Percentiles rank a stretch among this genome's conserved stretches.
Evolutionary conservation across 495 filamentous ascomycete species (phyloP).

Genomic region (Penicillium canariense): DNA sequence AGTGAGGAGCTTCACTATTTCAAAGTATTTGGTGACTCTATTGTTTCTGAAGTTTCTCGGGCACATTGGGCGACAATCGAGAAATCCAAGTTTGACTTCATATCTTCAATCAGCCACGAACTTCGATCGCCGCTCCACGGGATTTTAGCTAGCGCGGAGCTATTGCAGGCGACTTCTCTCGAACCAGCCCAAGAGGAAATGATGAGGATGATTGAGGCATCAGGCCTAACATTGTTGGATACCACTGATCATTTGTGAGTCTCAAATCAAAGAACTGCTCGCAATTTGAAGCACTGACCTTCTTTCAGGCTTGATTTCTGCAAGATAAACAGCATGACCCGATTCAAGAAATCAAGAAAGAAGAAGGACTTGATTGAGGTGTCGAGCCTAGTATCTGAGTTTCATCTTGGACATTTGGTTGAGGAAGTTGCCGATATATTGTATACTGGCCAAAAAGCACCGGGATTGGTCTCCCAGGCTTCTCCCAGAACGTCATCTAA

Average conservation of each 20-base stretch:
- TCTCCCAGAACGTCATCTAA: neutral
- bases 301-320: constrained; percentile 49
- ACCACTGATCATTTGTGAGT: constrained; percentile 60
- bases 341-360: constrained; percentile 6
- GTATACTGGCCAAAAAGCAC: constrained; percentile 44
- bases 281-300: neutral
- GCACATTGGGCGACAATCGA: constrained; percentile 49
- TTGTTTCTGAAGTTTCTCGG: constrained; percentile 59
- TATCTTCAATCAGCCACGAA: constrained; percentile 72
- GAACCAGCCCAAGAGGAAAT: constrained; percentile 54
- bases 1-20: constrained; percentile 53
- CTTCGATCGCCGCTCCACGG: constrained; percentile 70
- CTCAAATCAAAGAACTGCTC: no score
- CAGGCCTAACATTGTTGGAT: constrained; percentile 64
- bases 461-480: neutral
- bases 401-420: constrained; percentile 47
- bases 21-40: constrained; percentile 57
- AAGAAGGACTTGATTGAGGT: constrained; percentile 1
- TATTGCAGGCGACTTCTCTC: constrained; percentile 56
- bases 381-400: constrained; percentile 28
- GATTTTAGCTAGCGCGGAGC: constrained; percentile 62
- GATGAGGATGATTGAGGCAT: constrained; percentile 62
- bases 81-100: constrained; percentile 64
- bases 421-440: constrained; percentile 62
- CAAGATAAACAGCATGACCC: constrained; percentile 48